Evolutionary conservation across 176 grass and related monocot species (phyloP).

Genomic region (Tillandsia fasciculata): DNA sequence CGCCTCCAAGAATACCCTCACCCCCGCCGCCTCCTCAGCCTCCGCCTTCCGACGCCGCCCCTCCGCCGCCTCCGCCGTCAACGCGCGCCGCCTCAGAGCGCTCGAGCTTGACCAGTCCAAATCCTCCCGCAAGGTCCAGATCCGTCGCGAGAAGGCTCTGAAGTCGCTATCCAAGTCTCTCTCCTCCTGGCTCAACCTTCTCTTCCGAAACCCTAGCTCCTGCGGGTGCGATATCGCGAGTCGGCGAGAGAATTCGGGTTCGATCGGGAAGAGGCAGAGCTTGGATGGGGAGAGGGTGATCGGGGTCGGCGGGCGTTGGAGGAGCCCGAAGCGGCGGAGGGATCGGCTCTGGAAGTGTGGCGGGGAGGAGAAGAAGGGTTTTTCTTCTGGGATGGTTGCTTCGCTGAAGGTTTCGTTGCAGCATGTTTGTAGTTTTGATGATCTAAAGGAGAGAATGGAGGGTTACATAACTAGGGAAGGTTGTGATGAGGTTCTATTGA

Average conservation of each 20-base stretch:
- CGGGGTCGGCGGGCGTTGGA: background rate
- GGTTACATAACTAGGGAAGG: slow-evolving; percentile 33
- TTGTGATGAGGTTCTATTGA: slow-evolving; percentile 42
- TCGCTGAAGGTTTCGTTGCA: slow-evolving; percentile 31
- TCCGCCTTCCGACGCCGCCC: slow-evolving; percentile 1
- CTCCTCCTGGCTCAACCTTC: slow-evolving; percentile 46
- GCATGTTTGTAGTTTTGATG: slow-evolving; percentile 49
- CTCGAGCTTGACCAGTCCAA: slow-evolving; percentile 44
- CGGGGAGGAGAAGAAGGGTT: slow-evolving; percentile 10
- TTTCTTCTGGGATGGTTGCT: slow-evolving; percentile 22
- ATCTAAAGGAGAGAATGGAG: slow-evolving; percentile 41
- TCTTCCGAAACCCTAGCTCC: slow-evolving; percentile 28
- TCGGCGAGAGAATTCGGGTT: background rate
- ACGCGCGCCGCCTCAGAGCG: slow-evolving; percentile 31
- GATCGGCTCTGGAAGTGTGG: slow-evolving; percentile 4
- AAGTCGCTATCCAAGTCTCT: slow-evolving; percentile 28
- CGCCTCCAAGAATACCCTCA: slow-evolving; percentile 23
- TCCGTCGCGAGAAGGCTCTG: slow-evolving; percentile 27
- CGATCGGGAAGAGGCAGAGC: slow-evolving; percentile 15
- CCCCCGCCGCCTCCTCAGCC: slow-evolving; percentile 8
- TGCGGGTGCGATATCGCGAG: slow-evolving; percentile 32
- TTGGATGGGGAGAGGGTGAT: background rate
- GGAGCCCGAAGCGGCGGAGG: slow-evolving; percentile 36
- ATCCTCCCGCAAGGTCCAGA: slow-evolving; percentile 43
- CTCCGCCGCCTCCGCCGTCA: background rate